Base-by-base conservation (phyloP, 768 basidiomycete species). In the Lepiota brunneoincarnata region DNA sequence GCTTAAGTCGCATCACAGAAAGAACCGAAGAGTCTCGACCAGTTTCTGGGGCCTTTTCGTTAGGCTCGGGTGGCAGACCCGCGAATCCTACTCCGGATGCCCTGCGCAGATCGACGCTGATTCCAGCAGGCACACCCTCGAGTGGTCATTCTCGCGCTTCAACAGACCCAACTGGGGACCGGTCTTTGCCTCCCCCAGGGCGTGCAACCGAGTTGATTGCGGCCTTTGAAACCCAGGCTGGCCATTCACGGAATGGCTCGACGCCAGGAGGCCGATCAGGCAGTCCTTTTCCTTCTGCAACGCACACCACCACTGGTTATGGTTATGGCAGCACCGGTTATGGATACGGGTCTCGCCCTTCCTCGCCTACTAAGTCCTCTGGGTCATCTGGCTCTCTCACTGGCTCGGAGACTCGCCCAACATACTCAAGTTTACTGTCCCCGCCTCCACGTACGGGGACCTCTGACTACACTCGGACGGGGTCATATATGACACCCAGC, bases 1-100 rank as follows among this genome's bases (percentile, higher is more conserved):
- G 82, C 9, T 74, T 92, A 17, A 92, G 90, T 63, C 86, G 80
- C 2, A 93, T 93, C 55, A 81, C 89, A 2, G 91, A 93, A 65
- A 79, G 77, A 42, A 90, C 87, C 1, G 91, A 93, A 68, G 82
- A 87, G 28, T 72, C 87, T 0, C 82, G 88, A 24, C 88, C 88
- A 0, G 67, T 69, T 5, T 78, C 82, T 0, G 72, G 72, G 10
- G 65, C 74, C 0, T 75, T 72, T 58, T 70, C 70, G 20, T 31
- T 9, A 10, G 57, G 61, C 37, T 62, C 62, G 54, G 55, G 64
- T 54, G 49, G 72, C 7, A 66, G 78, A 51, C 74, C 69, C 28
- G 61, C 64, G 9, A 78, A 69, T 59, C 70, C 71, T 28, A 71
- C 76, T 37, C 73, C 75, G 18, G 81, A 83, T 46, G 73, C 67